These are phyloP conservation scores for Oryza brachyantha DNA, from an alignment of 176 grass and related monocot genomes.

Conservation along the genomic window DNA sequence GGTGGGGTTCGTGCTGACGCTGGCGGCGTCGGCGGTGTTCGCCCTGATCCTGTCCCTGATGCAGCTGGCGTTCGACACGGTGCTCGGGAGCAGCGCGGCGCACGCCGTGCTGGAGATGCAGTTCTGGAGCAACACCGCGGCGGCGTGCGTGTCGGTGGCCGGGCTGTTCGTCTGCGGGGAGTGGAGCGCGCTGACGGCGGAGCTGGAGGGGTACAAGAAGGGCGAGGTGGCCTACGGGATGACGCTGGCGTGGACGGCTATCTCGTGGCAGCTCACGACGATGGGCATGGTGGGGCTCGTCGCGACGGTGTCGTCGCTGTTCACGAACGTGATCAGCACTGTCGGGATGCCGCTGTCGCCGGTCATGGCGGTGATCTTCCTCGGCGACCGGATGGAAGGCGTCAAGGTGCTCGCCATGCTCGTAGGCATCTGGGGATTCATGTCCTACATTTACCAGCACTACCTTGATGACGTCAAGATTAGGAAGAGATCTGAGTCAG, in stretches of 20 bases:
- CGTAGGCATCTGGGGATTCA: constrained; percentile 73
- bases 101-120: constrained; percentile 51
- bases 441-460: constrained; percentile 75
- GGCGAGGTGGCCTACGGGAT: constrained; percentile 59
- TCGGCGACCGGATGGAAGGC: constrained; percentile 65
- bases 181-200: constrained; percentile 39
- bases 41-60: constrained; percentile 64
- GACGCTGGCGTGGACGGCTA: constrained; percentile 60
- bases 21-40: constrained; percentile 55
- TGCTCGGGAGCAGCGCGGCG: constrained; percentile 44
- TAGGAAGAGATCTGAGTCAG: constrained; percentile 15
- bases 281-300: constrained; percentile 69
- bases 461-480: constrained; percentile 51
- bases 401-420: constrained; percentile 65
- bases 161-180: constrained; percentile 61
- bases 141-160: constrained; percentile 38
- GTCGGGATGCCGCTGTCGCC: constrained; percentile 57
- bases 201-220: constrained; percentile 52
- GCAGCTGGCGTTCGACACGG: constrained; percentile 64
- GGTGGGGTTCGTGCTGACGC: constrained; percentile 45
- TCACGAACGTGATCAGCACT: constrained; percentile 80
- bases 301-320: constrained; percentile 68
- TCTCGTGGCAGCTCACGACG: constrained; percentile 58
- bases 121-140: constrained; percentile 50
- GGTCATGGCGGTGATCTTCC: constrained; percentile 66